Percentiles rank a stretch among this genome's conserved stretches.
These are phyloP conservation scores for Phytophthora ohioensis DNA, from an alignment of 352 stramenopile species.

Conservation along the genomic window DNA sequence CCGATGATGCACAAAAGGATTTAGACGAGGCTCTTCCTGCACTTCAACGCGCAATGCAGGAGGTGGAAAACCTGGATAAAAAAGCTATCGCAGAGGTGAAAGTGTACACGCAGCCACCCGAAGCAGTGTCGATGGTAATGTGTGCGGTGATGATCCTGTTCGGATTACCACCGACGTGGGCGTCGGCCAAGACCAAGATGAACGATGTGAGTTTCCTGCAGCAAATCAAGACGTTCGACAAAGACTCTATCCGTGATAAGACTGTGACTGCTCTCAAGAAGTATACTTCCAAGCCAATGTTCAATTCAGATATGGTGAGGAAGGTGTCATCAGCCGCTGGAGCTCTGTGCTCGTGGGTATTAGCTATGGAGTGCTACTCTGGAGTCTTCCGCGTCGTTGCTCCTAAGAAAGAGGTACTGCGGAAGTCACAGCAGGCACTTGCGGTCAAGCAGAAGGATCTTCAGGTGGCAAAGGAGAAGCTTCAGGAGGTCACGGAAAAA, in stretches of 20 bases:
- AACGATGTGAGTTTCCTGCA: conserved; percentile 94
- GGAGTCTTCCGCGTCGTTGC: conserved; percentile 90
- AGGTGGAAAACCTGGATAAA: conserved; percentile 97
- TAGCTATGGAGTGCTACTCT: conserved; percentile 93
- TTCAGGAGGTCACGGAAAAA: conserved; percentile 93
- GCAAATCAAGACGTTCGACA: conserved; percentile 97
- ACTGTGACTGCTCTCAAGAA: conserved; percentile 95
- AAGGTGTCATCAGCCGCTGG: conserved; percentile 92
- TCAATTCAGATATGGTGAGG: conserved; percentile 90
- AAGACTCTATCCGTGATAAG: conserved; percentile 95
- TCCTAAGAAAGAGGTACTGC: conserved; percentile 91
- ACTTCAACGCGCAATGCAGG: conserved; percentile 92
- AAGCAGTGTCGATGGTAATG: conserved; percentile 94
- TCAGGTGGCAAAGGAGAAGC: conserved; percentile 88
- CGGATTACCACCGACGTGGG: conserved; percentile 93
- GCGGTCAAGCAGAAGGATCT: conserved; percentile 90
- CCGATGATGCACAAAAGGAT: conserved; percentile 95
- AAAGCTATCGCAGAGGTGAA: conserved; percentile 96
- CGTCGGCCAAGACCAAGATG: conserved; percentile 94
- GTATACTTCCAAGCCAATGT: conserved; percentile 88
- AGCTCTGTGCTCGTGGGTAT: conserved; percentile 92
- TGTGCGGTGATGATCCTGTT: conserved; percentile 98
- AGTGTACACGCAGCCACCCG: conserved; percentile 93
- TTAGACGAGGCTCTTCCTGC: conserved; percentile 94
- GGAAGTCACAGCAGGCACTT: conserved; percentile 87